Conservation (phyloP, 768 basidiomycete species). For the Asterophora lycoperdoides region DNA sequence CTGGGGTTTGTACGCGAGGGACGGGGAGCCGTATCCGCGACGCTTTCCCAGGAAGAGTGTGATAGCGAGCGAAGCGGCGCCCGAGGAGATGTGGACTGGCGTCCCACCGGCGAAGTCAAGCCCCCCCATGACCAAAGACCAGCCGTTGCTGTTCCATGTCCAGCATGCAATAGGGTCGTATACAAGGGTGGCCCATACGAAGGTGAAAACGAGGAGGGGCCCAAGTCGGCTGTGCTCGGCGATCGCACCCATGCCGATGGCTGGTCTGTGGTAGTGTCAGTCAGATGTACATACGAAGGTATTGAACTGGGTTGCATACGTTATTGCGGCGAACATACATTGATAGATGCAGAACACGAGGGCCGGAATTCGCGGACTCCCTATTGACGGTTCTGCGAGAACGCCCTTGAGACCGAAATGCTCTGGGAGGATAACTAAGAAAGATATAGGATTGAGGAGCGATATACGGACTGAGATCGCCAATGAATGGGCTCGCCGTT, state of each 20-base stretch:
- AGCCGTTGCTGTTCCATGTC: conserved; percentile 86
- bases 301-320: conserved; percentile 39
- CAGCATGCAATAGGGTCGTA: conserved; percentile 96
- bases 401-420: conserved; percentile 85
- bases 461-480: conserved; percentile 62
- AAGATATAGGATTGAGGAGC: not conserved
- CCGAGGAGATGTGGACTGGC: conserved; percentile 95
- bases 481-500: conserved; percentile 70
- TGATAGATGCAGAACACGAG: conserved; percentile 84
- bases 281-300: conserved; percentile 15
- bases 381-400: conserved; percentile 69
- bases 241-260: conserved; percentile 88
- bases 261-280: conserved; percentile 45
- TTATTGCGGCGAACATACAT: conserved; percentile 87
- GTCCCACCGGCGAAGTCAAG: conserved; percentile 95
- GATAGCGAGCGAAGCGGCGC: conserved; percentile 86
- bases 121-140: conserved; percentile 75
- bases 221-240: conserved; percentile 86
- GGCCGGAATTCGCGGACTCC: conserved; percentile 64
- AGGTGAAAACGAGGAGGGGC: conserved; percentile 85
- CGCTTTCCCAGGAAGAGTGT: conserved; percentile 90
- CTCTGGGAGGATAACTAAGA: conserved; percentile 32
- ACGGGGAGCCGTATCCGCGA: conserved; percentile 85
- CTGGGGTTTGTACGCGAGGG: conserved; percentile 89
- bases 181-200: conserved; percentile 83